These are phyloP conservation scores for Wickerhamiella spandovensis DNA, from an alignment of 805 yeast genomes.

Conservation along the genomic window DNA sequence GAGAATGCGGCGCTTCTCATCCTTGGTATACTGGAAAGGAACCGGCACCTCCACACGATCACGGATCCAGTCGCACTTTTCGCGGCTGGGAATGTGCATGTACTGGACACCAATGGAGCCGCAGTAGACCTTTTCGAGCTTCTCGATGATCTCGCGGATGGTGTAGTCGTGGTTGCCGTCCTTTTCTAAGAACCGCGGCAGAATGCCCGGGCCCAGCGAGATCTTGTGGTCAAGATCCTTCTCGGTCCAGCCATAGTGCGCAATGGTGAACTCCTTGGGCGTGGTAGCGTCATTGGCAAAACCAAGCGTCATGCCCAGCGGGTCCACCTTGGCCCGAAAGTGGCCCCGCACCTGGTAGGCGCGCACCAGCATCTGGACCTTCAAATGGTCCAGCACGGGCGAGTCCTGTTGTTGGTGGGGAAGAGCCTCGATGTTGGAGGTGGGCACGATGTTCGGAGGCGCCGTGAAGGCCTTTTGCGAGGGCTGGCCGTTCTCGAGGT, in stretches of 20 bases:
- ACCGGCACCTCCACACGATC: slow-evolving; percentile 86
- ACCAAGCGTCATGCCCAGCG: slow-evolving; percentile 82
- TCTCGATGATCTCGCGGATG: slow-evolving; percentile 60
- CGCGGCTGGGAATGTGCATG: slow-evolving; percentile 91
- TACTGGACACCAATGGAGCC: slow-evolving; percentile 85
- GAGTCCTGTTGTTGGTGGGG: slow-evolving; percentile 5
- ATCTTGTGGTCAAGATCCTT: slow-evolving; percentile 65
- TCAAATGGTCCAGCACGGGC: slow-evolving; percentile 56
- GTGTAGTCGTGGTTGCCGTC: slow-evolving; percentile 51
- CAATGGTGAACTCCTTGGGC: slow-evolving; percentile 83
- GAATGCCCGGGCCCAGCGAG: slow-evolving; percentile 92
- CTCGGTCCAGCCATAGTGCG: slow-evolving; percentile 82
- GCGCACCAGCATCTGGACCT: slow-evolving; percentile 90
- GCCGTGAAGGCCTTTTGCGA: slow-evolving; percentile 70
- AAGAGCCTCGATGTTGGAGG: slow-evolving; percentile 33
- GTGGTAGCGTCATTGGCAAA: slow-evolving; percentile 32
- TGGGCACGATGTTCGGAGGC: slow-evolving; percentile 78
- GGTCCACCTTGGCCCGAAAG: slow-evolving; percentile 88
- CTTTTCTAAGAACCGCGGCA: slow-evolving; percentile 72
- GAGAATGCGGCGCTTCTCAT: slow-evolving; percentile 89
- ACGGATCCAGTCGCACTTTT: slow-evolving; percentile 96
- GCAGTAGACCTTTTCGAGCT: slow-evolving; percentile 79
- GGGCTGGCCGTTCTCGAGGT: slow-evolving; percentile 57
- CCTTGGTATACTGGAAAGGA: slow-evolving; percentile 70
- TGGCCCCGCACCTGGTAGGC: slow-evolving; percentile 99